These are phyloP conservation scores for Plectosphaerella plurivora DNA, from an alignment of 2,329 filamentous ascomycete genomes.

Conservation along the genomic window DNA sequence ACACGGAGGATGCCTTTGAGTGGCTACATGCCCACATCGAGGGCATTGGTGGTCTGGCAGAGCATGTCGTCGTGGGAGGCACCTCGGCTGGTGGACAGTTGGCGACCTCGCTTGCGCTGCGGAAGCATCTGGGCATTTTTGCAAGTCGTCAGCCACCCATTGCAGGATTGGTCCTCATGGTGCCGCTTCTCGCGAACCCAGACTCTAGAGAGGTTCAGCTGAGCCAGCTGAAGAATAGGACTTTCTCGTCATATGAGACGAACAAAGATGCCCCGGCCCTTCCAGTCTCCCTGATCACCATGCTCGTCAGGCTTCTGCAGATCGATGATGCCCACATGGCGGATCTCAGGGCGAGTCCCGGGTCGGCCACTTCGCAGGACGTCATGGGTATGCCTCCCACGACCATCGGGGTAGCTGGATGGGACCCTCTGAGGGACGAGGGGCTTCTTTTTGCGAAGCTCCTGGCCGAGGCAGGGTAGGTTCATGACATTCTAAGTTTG, in stretches of 20 bases:
- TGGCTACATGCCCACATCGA: slow-evolving; percentile 46
- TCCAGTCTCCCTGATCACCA: slow-evolving; percentile 27
- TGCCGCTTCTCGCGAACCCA: slow-evolving; percentile 34
- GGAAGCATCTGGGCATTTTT: slow-evolving; percentile 26
- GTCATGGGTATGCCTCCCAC: background rate
- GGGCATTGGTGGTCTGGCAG: slow-evolving; percentile 29
- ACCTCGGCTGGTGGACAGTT: slow-evolving; percentile 42
- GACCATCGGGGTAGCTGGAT: background rate
- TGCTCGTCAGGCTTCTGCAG: slow-evolving; percentile 15
- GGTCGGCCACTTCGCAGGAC: slow-evolving; percentile 13
- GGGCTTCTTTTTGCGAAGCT: background rate
- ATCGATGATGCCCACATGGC: slow-evolving; percentile 10
- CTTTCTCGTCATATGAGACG: slow-evolving; percentile 36
- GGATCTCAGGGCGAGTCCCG: slow-evolving; percentile 34
- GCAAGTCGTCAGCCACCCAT: slow-evolving; percentile 20
- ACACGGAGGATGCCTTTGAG: slow-evolving; percentile 46
- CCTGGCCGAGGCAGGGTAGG: background rate
- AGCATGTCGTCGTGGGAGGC: slow-evolving; percentile 37
- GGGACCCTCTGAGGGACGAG: background rate
- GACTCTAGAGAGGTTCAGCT: slow-evolving; percentile 22
- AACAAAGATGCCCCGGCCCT: slow-evolving; percentile 45
- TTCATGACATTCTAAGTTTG: background rate
- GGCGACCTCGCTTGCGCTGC: slow-evolving; percentile 29
- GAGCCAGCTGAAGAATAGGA: slow-evolving; percentile 26
- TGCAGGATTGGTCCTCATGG: slow-evolving; percentile 46